phyloP scores from a whole-genome alignment of 2,329 filamentous ascomycete species.

The Pestalotiopsis sp. region DNA sequence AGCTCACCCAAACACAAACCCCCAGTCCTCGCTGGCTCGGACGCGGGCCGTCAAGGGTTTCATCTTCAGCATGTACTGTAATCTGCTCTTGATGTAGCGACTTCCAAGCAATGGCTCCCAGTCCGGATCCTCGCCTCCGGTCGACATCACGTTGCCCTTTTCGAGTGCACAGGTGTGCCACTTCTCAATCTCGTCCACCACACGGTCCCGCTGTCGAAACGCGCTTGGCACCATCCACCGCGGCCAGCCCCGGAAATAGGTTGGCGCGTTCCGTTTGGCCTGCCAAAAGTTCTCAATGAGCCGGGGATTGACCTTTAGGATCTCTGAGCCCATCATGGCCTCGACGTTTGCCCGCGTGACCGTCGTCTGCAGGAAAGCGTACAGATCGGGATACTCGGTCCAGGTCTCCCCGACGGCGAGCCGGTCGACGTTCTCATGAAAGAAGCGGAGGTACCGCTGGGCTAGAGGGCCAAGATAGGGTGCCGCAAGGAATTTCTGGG shows the following conservation, averaged over 20 bases:
- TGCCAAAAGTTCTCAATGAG: slow-evolving; percentile 17
- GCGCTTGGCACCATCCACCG: slow-evolving; percentile 16
- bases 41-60: slow-evolving; percentile 14
- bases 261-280: slow-evolving; percentile 9
- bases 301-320: slow-evolving; percentile 18
- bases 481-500: slow-evolving; percentile 14
- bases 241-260: slow-evolving; percentile 13
- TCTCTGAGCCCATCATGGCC: slow-evolving; percentile 17
- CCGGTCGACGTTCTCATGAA: slow-evolving; percentile 9
- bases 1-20: slow-evolving; percentile 19
- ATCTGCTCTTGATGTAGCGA: slow-evolving; percentile 15
- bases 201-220: slow-evolving; percentile 13
- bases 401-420: slow-evolving; percentile 12
- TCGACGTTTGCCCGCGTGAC: slow-evolving; percentile 11
- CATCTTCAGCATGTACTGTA: slow-evolving; percentile 16
- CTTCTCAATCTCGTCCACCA: slow-evolving; percentile 16
- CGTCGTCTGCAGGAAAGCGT: slow-evolving; percentile 11
- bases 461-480: slow-evolving; percentile 9
- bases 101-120: slow-evolving; percentile 20
- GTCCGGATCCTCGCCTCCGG: slow-evolving; percentile 13
- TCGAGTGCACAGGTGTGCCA: slow-evolving; percentile 16
- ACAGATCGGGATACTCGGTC: slow-evolving; percentile 15
- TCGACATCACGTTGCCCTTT: slow-evolving; percentile 11
- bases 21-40: slow-evolving; percentile 18
- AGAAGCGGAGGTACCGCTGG: slow-evolving; percentile 7